phyloP scores from a whole-genome alignment of 306 rosid genomes.

The Urtica urens region DNA sequence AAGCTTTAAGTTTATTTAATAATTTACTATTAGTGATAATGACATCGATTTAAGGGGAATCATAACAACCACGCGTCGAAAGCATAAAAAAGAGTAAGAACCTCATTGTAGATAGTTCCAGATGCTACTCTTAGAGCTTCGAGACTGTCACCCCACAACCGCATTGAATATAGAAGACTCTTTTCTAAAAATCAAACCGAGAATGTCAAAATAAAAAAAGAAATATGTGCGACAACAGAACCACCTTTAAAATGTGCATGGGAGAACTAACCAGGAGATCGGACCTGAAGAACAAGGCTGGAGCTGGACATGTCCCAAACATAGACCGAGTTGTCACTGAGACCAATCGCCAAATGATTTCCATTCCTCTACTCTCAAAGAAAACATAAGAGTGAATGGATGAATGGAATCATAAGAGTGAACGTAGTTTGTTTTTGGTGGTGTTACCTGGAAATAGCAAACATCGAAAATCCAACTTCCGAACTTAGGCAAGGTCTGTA shows the following conservation, averaged over 20 bases:
- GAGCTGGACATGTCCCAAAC: slow-evolving; percentile 64
- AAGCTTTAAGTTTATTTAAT: too few species aligned
- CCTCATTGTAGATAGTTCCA: slow-evolving; percentile 89
- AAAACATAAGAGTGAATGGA: background rate
- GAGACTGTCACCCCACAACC: slow-evolving; percentile 82
- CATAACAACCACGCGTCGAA: too few species aligned
- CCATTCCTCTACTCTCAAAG: slow-evolving; percentile 16
- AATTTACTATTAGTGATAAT: too few species aligned
- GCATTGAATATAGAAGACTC: slow-evolving; percentile 87
- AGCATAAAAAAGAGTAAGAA: slow-evolving; percentile 30
- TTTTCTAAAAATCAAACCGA: slow-evolving; percentile 34
- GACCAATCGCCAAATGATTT: slow-evolving; percentile 62
- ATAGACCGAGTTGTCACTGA: slow-evolving; percentile 73
- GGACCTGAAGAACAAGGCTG: slow-evolving; percentile 41
- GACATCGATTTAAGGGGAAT: too few species aligned
- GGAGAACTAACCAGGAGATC: slow-evolving; percentile 62
- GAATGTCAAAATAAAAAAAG: slow-evolving; percentile 1
- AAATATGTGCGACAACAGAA: background rate
- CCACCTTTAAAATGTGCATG: slow-evolving; percentile 1
- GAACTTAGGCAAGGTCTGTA: slow-evolving; percentile 55
- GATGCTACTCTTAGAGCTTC: slow-evolving; percentile 73
- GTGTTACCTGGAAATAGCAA: slow-evolving; percentile 58
- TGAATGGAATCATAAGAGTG: background rate
- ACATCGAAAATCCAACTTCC: slow-evolving; percentile 78
- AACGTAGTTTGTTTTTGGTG: background rate